These are phyloP conservation scores for Pichia heedii DNA, from an alignment of 805 yeast species.

Conservation along the genomic window DNA sequence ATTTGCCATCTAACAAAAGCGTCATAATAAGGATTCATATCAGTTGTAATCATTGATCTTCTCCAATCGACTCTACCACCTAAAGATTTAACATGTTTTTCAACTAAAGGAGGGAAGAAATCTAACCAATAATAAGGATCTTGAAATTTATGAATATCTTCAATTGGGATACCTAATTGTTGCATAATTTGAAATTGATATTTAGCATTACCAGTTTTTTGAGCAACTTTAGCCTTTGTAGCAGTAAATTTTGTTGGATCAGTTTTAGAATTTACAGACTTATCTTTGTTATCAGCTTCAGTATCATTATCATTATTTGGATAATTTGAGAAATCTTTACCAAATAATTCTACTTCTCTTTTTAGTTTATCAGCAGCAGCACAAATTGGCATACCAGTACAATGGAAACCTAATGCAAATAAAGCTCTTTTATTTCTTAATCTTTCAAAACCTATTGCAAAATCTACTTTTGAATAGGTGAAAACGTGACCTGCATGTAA, in stretches of 20 bases:
- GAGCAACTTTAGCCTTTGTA: constrained; percentile 86
- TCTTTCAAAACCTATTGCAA: constrained; percentile 86
- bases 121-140: constrained; percentile 87
- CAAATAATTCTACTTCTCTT: constrained; percentile 89
- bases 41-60: constrained; percentile 91
- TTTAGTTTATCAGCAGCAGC: constrained; percentile 93
- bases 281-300: constrained; percentile 24
- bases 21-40: constrained; percentile 90
- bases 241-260: constrained; percentile 90
- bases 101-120: constrained; percentile 85
- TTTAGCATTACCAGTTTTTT: constrained; percentile 89
- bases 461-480: constrained; percentile 90
- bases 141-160: constrained; percentile 80
- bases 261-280: constrained; percentile 25
- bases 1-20: constrained; percentile 95
- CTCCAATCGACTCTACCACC: constrained; percentile 99
- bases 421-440: constrained; percentile 88
- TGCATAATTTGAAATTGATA: constrained; percentile 95
- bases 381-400: constrained; percentile 98
- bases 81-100: constrained; percentile 65
- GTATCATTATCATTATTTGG: constrained; percentile 54
- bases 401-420: constrained; percentile 96
- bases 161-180: constrained; percentile 80
- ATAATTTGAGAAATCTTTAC: constrained; percentile 62
- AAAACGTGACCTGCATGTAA: constrained; percentile 96